Percentiles rank a stretch among this genome's conserved stretches.
These are phyloP conservation scores for Mycosphaerella sp. DNA, from an alignment of 2,329 filamentous ascomycete genomes.

Conservation along the genomic window DNA sequence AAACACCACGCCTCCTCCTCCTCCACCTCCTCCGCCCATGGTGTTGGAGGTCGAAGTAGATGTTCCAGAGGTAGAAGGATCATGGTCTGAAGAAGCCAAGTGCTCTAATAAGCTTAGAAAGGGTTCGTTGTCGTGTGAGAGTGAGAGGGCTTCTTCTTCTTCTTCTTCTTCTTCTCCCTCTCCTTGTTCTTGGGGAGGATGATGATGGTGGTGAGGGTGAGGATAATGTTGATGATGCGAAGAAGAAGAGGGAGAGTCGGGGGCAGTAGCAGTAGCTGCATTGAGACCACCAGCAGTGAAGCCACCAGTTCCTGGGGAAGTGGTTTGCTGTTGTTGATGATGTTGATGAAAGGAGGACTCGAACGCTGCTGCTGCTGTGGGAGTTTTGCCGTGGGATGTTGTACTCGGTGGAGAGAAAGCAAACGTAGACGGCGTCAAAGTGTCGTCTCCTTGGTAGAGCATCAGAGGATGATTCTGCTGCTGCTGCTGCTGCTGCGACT, in stretches of 20 bases:
- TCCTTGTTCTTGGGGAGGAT: no score
- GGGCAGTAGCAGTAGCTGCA: no score
- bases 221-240: no score
- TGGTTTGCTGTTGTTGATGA: no score
- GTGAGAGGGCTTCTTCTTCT: no score
- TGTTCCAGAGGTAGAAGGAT: conserved; percentile 47
- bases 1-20: background rate
- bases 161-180: no score
- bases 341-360: conserved; percentile 8
- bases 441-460: conserved; percentile 26
- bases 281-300: conserved; percentile 32
- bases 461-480: conserved; percentile 17
- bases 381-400: conserved; percentile 4
- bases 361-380: conserved; percentile 4
- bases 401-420: conserved; percentile 24
- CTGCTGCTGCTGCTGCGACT: conserved; percentile 12
- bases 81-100: conserved; percentile 62
- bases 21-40: no score
- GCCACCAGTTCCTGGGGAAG: conserved; percentile 23
- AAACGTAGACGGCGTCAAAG: conserved; percentile 39
- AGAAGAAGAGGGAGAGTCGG: conserved; percentile 22
- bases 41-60: no score
- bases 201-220: no score
- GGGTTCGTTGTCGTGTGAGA: conserved; percentile 48
- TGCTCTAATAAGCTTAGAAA: conserved; percentile 75